Evolutionary conservation across 148 eudicot genomes (phyloP), one percentile per base, ranked within the genome.

Genomic region (Rhododendron kiyosumense): DNA sequence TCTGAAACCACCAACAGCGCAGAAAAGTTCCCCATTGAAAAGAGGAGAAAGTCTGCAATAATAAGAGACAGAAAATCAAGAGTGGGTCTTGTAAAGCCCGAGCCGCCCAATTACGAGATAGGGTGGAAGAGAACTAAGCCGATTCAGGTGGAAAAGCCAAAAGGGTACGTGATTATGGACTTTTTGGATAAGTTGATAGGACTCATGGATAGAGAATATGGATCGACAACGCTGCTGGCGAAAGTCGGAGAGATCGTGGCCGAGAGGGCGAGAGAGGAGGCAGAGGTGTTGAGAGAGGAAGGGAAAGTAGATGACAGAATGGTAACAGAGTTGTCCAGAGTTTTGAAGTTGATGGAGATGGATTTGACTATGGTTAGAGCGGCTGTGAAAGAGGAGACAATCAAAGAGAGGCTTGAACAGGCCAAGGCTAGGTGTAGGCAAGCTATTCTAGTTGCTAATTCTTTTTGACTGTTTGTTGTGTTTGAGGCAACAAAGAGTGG

Each of bases 271-370:
- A 89, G 90, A 61, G 98, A 96, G 76, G 99, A 96, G 48, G 99
- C 98, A 0, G 99, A 96, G 61, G 93, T 89, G 83, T 75, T 94
- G 87, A 86, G 88, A 57, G 99, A 96, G 52, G 98, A 96, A 77
- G 96, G 99, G 12, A 91, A 95, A 61, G 99, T 96, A 52, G 98
- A 96, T 83, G 98, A 92, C 8, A 93, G 98, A 57, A 89, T 94
- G 94, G 96, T 94, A 76, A 94, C 95, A 46, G 98, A 96, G 87
- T 87, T 96, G 41, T 86, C 30, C 52, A 92, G 98, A 83, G 98
- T 96, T 14, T 90, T 96, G 94, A 96, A 93, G 91, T 90, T 96
- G 6, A 94, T 96, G 99, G 95, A 96, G 74, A 96, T 96, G 99
- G 99, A 96, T 81, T 91, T 96, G 89, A 94, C 93, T 13, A 94